phyloP scores from a whole-genome alignment of 2,329 filamentous ascomycete genomes.

The Corinectria fuckeliana region DNA sequence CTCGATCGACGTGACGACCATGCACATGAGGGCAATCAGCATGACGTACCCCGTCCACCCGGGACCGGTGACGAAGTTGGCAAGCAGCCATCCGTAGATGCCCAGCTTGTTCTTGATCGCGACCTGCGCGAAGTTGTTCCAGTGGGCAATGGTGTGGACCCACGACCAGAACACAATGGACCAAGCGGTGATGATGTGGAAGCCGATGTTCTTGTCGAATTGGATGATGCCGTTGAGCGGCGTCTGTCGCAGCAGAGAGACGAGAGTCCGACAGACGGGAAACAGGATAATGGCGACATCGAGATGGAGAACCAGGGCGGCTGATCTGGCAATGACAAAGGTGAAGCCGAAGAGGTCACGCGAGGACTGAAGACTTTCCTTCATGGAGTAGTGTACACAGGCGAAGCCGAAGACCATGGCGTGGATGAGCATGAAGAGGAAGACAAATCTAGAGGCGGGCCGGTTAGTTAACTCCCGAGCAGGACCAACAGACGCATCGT shows the following conservation, averaged over 20 bases:
- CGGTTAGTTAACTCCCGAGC: constrained; percentile 6
- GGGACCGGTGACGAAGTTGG: constrained; percentile 79
- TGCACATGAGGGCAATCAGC: constrained; percentile 78
- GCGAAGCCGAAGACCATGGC: constrained; percentile 80
- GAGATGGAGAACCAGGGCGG: constrained; percentile 80
- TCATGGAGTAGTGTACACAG: constrained; percentile 79
- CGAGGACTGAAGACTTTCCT: constrained; percentile 73
- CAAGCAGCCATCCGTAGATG: constrained; percentile 77
- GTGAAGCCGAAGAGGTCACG: constrained; percentile 76
- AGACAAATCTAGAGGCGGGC: constrained; percentile 68
- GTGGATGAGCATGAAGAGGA: constrained; percentile 76
- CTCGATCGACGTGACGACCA: constrained; percentile 79
- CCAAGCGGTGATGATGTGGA: constrained; percentile 86
- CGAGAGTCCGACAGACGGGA: constrained; percentile 83
- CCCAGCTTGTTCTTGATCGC: constrained; percentile 77
- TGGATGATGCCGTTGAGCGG: constrained; percentile 86
- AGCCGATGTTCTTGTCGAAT: constrained; percentile 89
- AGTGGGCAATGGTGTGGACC: constrained; percentile 85
- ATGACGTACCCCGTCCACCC: constrained; percentile 89
- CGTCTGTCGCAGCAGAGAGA: constrained; percentile 80
- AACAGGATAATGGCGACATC: constrained; percentile 81
- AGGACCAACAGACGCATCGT: neutral
- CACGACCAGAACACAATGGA: constrained; percentile 89
- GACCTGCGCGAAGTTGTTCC: constrained; percentile 84
- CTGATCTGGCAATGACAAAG: constrained; percentile 77